Conservation (phyloP, 202 grass and related monocot genomes). For the Zoysia matrella region DNA sequence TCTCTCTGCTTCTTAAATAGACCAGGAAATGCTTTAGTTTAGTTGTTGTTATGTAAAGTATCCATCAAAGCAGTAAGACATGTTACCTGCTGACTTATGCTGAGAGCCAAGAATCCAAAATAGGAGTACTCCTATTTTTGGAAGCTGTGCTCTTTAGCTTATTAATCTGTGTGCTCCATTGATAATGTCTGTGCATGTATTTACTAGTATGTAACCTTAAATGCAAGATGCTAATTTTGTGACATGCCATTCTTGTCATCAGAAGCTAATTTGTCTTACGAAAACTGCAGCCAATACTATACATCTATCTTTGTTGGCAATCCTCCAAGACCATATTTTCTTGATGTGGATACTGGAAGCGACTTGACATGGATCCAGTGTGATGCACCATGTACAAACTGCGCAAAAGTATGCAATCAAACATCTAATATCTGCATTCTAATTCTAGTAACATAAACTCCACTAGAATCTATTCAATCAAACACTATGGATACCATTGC, state of each 20-base stretch:
- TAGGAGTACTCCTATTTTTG: neutral
- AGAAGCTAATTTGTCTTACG: conserved; percentile 29
- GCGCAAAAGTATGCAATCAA: conserved; percentile 76
- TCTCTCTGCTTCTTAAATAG: conserved; percentile 15
- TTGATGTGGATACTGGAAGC: conserved; percentile 97
- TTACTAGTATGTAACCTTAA: neutral
- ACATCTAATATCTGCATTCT: conserved; percentile 28
- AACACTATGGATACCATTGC: neutral
- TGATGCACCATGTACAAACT: conserved; percentile 92
- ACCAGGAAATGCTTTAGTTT: neutral
- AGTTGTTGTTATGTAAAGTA: conserved; percentile 11
- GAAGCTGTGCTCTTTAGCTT: neutral
- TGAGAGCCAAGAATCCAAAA: neutral
- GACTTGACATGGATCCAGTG: conserved; percentile 98
- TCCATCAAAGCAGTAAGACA: neutral
- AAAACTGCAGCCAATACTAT: conserved; percentile 86
- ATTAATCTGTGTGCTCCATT: neutral
- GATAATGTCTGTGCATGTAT: neutral
- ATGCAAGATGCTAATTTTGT: neutral
- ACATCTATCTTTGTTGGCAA: conserved; percentile 97
- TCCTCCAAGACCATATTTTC: conserved; percentile 88
- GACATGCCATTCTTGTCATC: conserved; percentile 28
- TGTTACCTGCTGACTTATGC: neutral
- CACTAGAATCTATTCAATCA: conserved; percentile 9
- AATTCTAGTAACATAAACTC: neutral